These are phyloP conservation scores for Senna tora DNA, from an alignment of 306 rosid species.

Conservation along the genomic window DNA sequence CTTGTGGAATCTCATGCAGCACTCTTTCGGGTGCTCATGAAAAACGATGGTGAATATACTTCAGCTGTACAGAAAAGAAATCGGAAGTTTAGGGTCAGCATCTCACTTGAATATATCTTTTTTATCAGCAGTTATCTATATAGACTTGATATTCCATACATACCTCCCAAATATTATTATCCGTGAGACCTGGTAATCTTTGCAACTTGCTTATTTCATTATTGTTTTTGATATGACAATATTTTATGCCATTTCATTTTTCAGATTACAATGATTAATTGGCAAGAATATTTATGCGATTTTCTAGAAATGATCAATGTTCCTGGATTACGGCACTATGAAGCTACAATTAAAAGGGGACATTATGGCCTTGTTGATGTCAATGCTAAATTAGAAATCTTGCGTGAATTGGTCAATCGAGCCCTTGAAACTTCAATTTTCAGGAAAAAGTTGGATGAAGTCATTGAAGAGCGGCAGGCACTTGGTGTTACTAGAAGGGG, in stretches of 20 bases:
- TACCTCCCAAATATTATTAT: conserved; percentile 7
- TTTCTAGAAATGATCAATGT: conserved; percentile 71
- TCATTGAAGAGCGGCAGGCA: conserved; percentile 76
- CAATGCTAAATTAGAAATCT: conserved; percentile 36
- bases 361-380: conserved; percentile 86
- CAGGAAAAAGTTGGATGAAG: conserved; percentile 69
- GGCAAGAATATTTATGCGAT: conserved; percentile 84
- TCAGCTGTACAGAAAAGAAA: conserved; percentile 57
- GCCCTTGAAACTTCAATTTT: conserved; percentile 62
- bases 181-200: conserved; percentile 17
- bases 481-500: conserved; percentile 88
- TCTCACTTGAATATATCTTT: conserved; percentile 31
- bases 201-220: not conserved
- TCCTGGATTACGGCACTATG: conserved; percentile 57
- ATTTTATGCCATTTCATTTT: conserved; percentile 39
- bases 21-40: conserved; percentile 77
- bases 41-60: conserved; percentile 56
- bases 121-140: conserved; percentile 25
- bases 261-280: conserved; percentile 82
- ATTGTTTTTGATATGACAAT: conserved; percentile 26
- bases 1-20: conserved; percentile 91
- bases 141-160: conserved; percentile 1
- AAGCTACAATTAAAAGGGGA: conserved; percentile 82
- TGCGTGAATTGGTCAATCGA: conserved; percentile 61
- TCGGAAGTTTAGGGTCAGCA: conserved; percentile 63